phyloP scores from a whole-genome alignment of 139 green algal species.

The Coelastrella sp. region DNA sequence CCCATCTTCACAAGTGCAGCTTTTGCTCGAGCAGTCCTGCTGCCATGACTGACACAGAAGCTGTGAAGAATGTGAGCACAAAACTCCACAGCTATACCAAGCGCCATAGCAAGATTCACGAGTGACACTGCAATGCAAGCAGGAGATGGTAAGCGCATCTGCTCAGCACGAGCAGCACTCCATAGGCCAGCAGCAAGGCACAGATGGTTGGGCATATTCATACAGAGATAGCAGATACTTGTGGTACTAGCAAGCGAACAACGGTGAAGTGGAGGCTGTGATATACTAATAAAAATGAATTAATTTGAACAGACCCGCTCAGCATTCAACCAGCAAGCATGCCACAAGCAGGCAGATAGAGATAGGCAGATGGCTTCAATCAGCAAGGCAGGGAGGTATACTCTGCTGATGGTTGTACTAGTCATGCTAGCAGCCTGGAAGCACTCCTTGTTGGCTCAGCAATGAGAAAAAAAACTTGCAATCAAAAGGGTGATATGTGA shows the following conservation, averaged over 20 bases:
- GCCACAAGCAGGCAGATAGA: neutral
- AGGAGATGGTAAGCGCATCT: neutral
- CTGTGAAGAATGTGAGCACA: conserved; percentile 82
- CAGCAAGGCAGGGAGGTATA: too few relatives aligned
- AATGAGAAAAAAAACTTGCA: too few relatives aligned
- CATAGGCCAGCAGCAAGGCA: neutral
- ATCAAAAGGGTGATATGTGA: too few relatives aligned
- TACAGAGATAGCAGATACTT: neutral
- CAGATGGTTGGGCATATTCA: neutral
- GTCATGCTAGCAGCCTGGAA: too few relatives aligned
- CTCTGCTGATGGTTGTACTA: too few relatives aligned
- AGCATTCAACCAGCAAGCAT: neutral
- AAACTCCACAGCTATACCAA: conserved; percentile 92
- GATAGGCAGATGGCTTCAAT: too few relatives aligned
- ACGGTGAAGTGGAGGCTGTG: too few relatives aligned
- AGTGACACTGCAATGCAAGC: conserved; percentile 2
- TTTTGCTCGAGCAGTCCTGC: conserved; percentile 40
- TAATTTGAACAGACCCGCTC: too few relatives aligned
- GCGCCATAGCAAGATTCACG: conserved; percentile 83
- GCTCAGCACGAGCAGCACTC: conserved; percentile 6
- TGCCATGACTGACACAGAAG: conserved; percentile 51
- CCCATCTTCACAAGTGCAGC: conserved; percentile 61
- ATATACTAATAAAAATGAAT: too few relatives aligned
- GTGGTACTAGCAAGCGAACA: too few relatives aligned
- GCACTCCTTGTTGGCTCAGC: too few relatives aligned